Percentiles rank a stretch among this genome's conserved stretches.
Evolutionary conservation across 2,329 filamentous ascomycete genomes (phyloP).

Genomic region (Thelonectria discophora): DNA sequence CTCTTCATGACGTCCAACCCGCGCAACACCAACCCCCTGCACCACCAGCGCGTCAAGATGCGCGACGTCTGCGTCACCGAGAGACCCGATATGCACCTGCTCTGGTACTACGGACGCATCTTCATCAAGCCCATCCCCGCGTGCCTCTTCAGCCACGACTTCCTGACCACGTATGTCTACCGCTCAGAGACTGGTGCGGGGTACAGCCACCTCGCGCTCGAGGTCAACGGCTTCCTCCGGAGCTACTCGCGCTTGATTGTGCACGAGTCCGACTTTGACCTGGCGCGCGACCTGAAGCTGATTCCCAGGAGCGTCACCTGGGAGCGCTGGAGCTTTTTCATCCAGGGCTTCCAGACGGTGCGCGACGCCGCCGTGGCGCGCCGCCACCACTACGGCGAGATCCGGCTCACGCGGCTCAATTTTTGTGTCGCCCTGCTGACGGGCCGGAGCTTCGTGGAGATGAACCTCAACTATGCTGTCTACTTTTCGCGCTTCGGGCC

Average conservation of each 20-base stretch:
- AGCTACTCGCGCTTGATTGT: conserved; percentile 47
- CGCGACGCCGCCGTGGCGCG: conserved; percentile 37
- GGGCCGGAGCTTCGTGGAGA: conserved; percentile 13
- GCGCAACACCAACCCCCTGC: conserved; percentile 40
- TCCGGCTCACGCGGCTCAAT: conserved; percentile 48
- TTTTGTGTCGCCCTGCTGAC: conserved; percentile 15
- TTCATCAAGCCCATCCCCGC: conserved; percentile 53
- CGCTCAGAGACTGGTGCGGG: conserved; percentile 32
- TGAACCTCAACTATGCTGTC: conserved; percentile 21
- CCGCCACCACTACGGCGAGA: conserved; percentile 50
- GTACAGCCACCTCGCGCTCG: conserved; percentile 6
- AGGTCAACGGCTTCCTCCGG: conserved; percentile 44
- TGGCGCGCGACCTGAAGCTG: conserved; percentile 41
- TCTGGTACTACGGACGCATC: conserved; percentile 51
- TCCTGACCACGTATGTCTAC: conserved; percentile 43
- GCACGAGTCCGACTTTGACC: conserved; percentile 46
- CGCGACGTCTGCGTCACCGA: conserved; percentile 51
- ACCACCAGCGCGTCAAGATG: conserved; percentile 46
- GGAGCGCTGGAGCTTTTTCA: conserved; percentile 44
- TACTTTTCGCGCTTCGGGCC: conserved; percentile 21
- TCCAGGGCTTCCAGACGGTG: conserved; percentile 40
- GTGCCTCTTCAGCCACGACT: conserved; percentile 47
- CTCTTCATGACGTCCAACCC: conserved; percentile 21
- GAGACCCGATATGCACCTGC: conserved; percentile 50
- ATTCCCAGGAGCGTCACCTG: conserved; percentile 41